Percentiles rank a stretch among this genome's conserved stretches.
Evolutionary conservation across 208 protist species (phyloP).

Genomic region (Trypanosomatidae sp.): DNA sequence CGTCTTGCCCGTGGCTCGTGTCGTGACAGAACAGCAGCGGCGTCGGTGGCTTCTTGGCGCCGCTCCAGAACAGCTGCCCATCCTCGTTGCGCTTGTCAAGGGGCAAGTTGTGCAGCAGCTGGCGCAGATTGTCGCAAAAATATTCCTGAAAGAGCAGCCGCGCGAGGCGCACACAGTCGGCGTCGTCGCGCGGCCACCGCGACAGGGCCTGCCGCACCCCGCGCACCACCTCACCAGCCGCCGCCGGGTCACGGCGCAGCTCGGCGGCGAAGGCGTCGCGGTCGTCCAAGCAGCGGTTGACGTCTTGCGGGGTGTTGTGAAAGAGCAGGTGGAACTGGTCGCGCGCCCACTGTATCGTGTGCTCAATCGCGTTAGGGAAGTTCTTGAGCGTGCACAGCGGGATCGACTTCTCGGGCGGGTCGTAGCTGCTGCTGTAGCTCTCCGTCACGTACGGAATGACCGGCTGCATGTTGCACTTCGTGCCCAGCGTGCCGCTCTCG

Average conservation of each 20-base stretch:
- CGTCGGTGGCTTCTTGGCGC: slow-evolving; percentile 82
- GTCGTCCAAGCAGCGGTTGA: slow-evolving; percentile 80
- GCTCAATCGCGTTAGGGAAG: slow-evolving; percentile 99
- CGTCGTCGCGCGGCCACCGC: slow-evolving; percentile 64
- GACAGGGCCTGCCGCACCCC: slow-evolving; percentile 57
- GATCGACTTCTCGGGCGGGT: slow-evolving; percentile 98
- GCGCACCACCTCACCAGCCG: slow-evolving; percentile 43
- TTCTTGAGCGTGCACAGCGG: slow-evolving; percentile 99
- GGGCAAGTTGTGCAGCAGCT: slow-evolving; percentile 98
- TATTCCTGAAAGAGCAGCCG: slow-evolving; percentile 91
- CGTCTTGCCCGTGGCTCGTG: slow-evolving; percentile 11
- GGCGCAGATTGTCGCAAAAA: slow-evolving; percentile 92
- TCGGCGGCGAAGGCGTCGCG: slow-evolving; percentile 33
- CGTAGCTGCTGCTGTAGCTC: slow-evolving; percentile 94
- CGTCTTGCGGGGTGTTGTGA: slow-evolving; percentile 42
- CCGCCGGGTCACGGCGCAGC: slow-evolving; percentile 62
- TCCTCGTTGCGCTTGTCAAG: slow-evolving; percentile 89
- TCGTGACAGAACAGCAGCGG: slow-evolving; percentile 50
- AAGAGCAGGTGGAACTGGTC: slow-evolving; percentile 89
- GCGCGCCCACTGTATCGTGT: slow-evolving; percentile 96
- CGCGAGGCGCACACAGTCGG: slow-evolving; percentile 93
- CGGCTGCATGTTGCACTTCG: slow-evolving; percentile 97
- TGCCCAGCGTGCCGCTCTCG: slow-evolving; percentile 98
- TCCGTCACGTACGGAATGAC: slow-evolving; percentile 97
- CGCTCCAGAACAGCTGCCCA: slow-evolving; percentile 88